Conservation (phyloP, 768 basidiomycete genomes). For the Cubamyces lactineus region DNA sequence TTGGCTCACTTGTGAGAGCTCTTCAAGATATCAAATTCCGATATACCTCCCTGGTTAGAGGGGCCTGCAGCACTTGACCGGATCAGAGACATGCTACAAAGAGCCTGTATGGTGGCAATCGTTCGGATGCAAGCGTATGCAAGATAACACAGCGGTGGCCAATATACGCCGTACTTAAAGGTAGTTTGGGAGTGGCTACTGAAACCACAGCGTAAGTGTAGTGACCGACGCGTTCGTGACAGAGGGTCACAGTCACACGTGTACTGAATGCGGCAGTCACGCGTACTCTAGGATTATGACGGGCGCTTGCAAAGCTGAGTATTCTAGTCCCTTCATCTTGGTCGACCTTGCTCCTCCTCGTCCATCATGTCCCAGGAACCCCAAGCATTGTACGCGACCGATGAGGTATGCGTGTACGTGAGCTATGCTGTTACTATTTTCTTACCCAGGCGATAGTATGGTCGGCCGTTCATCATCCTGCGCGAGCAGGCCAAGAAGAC, state of each 20-base stretch:
- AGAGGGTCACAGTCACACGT: not conserved
- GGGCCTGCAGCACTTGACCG: not conserved
- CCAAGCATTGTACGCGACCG: slow-evolving; percentile 83
- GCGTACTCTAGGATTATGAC: slow-evolving; percentile 4
- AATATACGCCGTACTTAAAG: too few relatives aligned
- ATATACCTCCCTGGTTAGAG: not conserved
- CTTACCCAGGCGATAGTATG: slow-evolving; percentile 59
- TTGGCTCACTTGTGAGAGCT: slow-evolving; percentile 61
- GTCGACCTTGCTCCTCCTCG: not conserved
- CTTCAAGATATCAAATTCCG: slow-evolving; percentile 80
- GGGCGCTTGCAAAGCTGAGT: slow-evolving; percentile 8
- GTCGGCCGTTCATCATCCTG: slow-evolving; percentile 96
- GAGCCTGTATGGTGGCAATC: too few relatives aligned
- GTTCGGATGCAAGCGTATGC: too few relatives aligned
- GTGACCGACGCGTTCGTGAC: slow-evolving; percentile 9
- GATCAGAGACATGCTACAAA: not conserved
- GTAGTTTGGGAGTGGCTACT: too few relatives aligned
- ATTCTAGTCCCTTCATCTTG: slow-evolving; percentile 14
- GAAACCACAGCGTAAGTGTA: too few relatives aligned
- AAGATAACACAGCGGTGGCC: too few relatives aligned
- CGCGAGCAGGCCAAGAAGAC: slow-evolving; percentile 94
- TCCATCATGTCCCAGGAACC: slow-evolving; percentile 41
- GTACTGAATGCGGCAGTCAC: slow-evolving; percentile 2
- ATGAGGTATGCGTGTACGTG: slow-evolving; percentile 58
- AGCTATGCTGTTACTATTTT: not conserved